These are phyloP conservation scores for Penicillium sp. DNA, from an alignment of 2,329 filamentous ascomycete species.

Conservation along the genomic window DNA sequence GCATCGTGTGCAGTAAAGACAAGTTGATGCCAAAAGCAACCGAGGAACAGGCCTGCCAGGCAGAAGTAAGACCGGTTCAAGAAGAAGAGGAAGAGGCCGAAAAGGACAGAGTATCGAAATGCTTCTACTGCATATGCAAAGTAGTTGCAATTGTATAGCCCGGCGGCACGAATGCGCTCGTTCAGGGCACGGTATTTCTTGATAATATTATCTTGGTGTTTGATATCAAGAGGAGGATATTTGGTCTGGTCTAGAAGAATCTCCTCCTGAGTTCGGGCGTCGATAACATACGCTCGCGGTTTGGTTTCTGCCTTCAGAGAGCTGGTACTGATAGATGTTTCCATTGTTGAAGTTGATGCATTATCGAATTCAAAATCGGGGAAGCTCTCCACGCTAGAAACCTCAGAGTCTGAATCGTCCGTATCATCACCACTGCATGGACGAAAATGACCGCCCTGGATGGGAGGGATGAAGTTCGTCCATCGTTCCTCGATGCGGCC, in stretches of 20 bases:
- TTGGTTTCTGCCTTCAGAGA: conserved; percentile 19
- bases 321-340: neutral
- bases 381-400: neutral
- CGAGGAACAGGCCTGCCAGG: conserved; percentile 69
- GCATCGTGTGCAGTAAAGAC: conserved; percentile 93
- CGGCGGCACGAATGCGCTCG: conserved; percentile 65
- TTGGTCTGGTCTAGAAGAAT: conserved; percentile 71
- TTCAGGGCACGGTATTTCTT: conserved; percentile 77
- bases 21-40: conserved; percentile 87
- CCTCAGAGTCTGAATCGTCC: conserved; percentile 32
- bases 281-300: conserved; percentile 59
- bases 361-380: neutral
- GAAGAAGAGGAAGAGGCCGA: conserved; percentile 56
- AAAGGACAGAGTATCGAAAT: conserved; percentile 67
- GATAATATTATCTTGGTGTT: conserved; percentile 71
- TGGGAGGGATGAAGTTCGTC: conserved; percentile 84
- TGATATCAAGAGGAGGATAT: conserved; percentile 74
- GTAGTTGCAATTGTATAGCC: conserved; percentile 82
- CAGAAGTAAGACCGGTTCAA: conserved; percentile 63
- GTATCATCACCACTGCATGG: conserved; percentile 42
- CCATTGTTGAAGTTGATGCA: neutral
- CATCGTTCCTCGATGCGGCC: conserved; percentile 76
- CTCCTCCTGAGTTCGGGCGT: conserved; percentile 68
- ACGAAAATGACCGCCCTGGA: conserved; percentile 80
- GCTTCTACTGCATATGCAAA: conserved; percentile 71